phyloP scores from a whole-genome alignment of 2,329 filamentous ascomycete species.

The Xylariaceae sp. region DNA sequence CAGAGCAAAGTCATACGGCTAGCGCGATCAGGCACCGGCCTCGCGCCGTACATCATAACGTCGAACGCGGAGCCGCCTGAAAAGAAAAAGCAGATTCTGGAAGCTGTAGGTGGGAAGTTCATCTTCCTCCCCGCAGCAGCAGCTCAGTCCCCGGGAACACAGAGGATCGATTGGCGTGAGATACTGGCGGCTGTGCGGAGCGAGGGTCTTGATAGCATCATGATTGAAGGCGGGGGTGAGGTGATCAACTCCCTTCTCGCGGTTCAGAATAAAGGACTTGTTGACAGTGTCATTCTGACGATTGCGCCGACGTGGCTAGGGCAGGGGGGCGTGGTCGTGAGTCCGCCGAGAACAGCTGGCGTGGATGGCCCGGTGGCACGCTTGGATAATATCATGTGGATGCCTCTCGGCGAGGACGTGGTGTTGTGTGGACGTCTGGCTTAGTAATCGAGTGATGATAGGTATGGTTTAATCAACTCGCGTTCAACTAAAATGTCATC shows the following conservation, averaged over 20 bases:
- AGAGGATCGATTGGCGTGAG: conserved; percentile 58
- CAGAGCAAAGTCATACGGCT: conserved; percentile 64
- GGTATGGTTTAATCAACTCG: no score
- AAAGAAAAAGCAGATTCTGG: conserved; percentile 40
- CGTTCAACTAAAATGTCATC: no score
- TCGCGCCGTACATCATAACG: conserved; percentile 69
- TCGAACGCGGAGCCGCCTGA: conserved; percentile 43
- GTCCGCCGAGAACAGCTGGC: conserved; percentile 57
- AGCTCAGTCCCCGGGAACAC: conserved; percentile 31
- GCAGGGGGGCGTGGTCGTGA: conserved; percentile 73
- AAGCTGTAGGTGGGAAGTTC: conserved; percentile 50
- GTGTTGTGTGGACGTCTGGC: conserved; percentile 69
- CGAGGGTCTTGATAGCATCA: conserved; percentile 69
- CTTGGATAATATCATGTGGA: conserved; percentile 66
- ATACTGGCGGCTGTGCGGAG: conserved; percentile 56
- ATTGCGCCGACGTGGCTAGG: conserved; percentile 91
- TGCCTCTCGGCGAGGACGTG: conserved; percentile 75
- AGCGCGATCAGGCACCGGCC: conserved; percentile 60
- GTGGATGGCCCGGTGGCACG: conserved; percentile 56
- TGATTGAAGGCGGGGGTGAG: conserved; percentile 84
- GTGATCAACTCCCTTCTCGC: conserved; percentile 81
- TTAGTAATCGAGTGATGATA: neutral
- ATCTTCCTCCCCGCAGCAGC: conserved; percentile 33
- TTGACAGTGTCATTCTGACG: conserved; percentile 80
- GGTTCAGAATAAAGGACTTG: conserved; percentile 53